Percentiles rank a stretch among this genome's conserved stretches.
These are phyloP conservation scores for Theobroma grandiflorum DNA, from an alignment of 441 rosid species.

Conservation along the genomic window DNA sequence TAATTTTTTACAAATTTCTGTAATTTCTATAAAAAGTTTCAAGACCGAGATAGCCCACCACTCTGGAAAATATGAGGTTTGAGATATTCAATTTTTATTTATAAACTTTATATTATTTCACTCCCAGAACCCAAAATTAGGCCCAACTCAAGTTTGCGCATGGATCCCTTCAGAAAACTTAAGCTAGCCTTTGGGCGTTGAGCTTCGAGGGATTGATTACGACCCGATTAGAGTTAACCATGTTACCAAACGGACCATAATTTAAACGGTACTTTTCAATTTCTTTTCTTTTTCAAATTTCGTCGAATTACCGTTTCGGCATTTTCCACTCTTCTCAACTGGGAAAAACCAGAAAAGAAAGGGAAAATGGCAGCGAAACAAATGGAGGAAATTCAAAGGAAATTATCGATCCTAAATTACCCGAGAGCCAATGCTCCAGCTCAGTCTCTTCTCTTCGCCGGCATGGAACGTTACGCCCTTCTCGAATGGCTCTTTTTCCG, in stretches of 20 bases:
- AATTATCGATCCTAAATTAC: constrained; percentile 65
- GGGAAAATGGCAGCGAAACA: constrained; percentile 81
- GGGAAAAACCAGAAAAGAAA: background rate
- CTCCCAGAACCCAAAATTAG: too few relatives aligned
- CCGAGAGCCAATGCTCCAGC: constrained; percentile 90
- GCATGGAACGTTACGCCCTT: constrained; percentile 97
- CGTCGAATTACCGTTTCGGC: too few relatives aligned
- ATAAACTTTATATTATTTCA: too few relatives aligned
- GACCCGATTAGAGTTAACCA: background rate
- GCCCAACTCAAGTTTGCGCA: background rate
- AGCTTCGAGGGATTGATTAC: background rate
- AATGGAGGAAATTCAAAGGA: constrained; percentile 93
- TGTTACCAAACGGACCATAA: constrained; percentile 3
- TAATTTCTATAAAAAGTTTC: too few relatives aligned
- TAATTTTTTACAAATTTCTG: too few relatives aligned
- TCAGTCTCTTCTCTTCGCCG: constrained; percentile 97
- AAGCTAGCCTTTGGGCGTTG: background rate
- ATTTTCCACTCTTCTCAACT: too few relatives aligned
- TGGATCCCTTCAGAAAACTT: too few relatives aligned
- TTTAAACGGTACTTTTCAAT: background rate
- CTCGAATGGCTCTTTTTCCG: constrained; percentile 98
- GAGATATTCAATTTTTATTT: too few relatives aligned
- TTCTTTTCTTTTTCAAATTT: background rate
- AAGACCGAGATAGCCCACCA: too few relatives aligned
- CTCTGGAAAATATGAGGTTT: too few relatives aligned